Conservation (phyloP, 202 grass and related monocot genomes). For the Hordeum pubiflorum region DNA sequence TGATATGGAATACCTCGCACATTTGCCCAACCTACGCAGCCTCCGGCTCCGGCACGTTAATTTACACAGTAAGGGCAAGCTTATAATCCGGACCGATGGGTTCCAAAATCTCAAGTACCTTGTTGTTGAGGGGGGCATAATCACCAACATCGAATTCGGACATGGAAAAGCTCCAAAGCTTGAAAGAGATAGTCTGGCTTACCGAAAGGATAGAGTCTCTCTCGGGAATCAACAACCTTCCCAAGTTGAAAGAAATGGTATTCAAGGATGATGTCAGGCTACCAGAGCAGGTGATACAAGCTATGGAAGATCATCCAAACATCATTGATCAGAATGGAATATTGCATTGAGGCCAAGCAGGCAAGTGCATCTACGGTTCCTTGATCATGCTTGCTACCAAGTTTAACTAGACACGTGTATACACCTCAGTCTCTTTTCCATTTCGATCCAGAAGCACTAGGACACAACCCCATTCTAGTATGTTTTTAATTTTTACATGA, state of each 20-base stretch:
- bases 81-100: not conserved
- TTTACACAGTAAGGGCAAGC: not conserved
- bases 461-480: no score
- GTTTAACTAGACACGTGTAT: no score
- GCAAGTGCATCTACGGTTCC: not conserved
- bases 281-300: not conserved
- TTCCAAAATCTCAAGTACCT: not conserved
- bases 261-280: not conserved
- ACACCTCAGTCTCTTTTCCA: no score
- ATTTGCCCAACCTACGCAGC: not conserved
- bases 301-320: no score
- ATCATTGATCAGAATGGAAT: no score
- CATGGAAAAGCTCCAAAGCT: not conserved
- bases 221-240: not conserved
- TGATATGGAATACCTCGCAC: not conserved
- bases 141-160: not conserved
- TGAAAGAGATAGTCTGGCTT: constrained; percentile 2
- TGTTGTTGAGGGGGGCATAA: not conserved
- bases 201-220: not conserved
- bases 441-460: no score
- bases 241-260: not conserved
- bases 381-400: no score
- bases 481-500: no score
- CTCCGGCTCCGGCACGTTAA: not conserved
- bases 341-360: no score